Evolutionary conservation across 331 rosid species (phyloP).

Genomic region (Malus hybrid): DNA sequence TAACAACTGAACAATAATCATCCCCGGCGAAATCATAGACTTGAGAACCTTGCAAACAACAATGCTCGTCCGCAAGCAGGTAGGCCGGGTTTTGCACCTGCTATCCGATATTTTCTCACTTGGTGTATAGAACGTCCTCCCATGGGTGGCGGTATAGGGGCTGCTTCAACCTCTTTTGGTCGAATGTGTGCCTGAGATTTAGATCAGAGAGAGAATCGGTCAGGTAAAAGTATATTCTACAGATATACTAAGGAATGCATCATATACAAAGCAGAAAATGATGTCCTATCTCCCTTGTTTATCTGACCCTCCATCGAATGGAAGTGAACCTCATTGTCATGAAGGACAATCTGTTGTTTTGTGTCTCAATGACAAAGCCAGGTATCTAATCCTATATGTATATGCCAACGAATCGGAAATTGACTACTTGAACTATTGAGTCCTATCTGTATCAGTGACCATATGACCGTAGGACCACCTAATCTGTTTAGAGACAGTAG

Average conservation of each 20-base stretch:
- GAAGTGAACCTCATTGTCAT: neutral
- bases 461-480: constrained; percentile 22
- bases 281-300: neutral
- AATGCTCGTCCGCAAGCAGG: constrained; percentile 16
- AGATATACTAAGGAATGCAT: neutral
- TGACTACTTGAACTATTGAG: constrained; percentile 1
- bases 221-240: constrained; percentile 3
- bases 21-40: constrained; percentile 31
- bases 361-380: neutral
- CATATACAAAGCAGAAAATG: neutral
- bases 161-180: constrained; percentile 98
- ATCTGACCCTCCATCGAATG: neutral
- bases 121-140: constrained; percentile 99
- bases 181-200: constrained; percentile 84
- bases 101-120: constrained; percentile 36
- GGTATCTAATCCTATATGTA: constrained; percentile 1
- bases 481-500: constrained; percentile 15
- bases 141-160: constrained; percentile 99
- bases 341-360: neutral
- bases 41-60: constrained; percentile 9
- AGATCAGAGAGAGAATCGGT: constrained; percentile 7
- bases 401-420: neutral
- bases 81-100: neutral
- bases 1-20: constrained; percentile 17
- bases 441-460: constrained; percentile 8